phyloP scores from a whole-genome alignment of 768 basidiomycete species.

The Artomyces pyxidatus region DNA sequence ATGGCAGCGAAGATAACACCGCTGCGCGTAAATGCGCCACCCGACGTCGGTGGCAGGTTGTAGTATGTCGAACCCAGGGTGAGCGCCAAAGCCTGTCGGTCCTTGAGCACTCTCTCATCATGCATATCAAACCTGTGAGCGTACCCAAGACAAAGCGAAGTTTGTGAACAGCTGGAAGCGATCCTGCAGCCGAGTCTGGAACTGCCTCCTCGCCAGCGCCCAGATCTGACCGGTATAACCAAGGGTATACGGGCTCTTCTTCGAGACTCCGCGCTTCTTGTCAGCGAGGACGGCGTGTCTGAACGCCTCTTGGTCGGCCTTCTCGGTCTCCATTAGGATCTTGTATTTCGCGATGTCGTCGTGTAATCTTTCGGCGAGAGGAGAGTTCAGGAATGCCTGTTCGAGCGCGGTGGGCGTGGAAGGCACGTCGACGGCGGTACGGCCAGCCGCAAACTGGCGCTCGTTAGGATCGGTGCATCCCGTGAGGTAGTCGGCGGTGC shows the following conservation, averaged over 20 bases:
- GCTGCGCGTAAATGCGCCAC: constrained; percentile 83
- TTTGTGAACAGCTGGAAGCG: constrained; percentile 70
- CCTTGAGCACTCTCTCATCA: neutral
- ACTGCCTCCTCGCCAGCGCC: constrained; percentile 64
- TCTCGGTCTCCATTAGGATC: constrained; percentile 44
- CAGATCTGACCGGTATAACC: constrained; percentile 68
- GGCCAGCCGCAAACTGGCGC: constrained; percentile 61
- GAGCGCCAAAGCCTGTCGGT: constrained; percentile 42
- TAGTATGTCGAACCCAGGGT: constrained; percentile 71
- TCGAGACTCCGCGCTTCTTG: constrained; percentile 71
- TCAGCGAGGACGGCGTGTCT: constrained; percentile 63
- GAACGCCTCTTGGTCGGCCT: constrained; percentile 66
- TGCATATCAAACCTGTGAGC: neutral
- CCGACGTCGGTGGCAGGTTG: constrained; percentile 61
- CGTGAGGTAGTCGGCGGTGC: constrained; percentile 79
- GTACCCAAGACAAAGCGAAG: constrained; percentile 49
- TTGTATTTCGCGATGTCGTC: constrained; percentile 47
- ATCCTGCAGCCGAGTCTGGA: constrained; percentile 68
- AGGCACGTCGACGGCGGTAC: constrained; percentile 48
- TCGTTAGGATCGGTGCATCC: constrained; percentile 79
- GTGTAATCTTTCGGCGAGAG: constrained; percentile 34
- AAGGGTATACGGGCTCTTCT: constrained; percentile 77
- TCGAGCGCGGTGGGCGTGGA: constrained; percentile 63
- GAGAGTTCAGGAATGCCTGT: constrained; percentile 46
- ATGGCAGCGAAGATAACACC: constrained; percentile 70